Conservation (phyloP, 2,329 filamentous ascomycete genomes). For the Botrytis tulipae region DNA sequence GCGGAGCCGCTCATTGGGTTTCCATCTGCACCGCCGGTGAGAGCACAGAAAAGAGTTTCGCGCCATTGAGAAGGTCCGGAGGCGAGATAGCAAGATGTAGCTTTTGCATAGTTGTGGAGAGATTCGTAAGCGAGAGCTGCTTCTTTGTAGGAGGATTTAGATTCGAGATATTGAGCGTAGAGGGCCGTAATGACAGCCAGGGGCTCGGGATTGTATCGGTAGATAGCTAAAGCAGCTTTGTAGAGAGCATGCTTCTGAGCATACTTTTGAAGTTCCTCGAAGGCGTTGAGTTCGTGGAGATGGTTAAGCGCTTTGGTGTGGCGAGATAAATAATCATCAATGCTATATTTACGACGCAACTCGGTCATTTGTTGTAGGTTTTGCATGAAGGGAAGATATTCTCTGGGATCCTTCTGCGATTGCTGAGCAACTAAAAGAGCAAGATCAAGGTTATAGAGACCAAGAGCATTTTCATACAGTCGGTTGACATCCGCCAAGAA, state of each 20-base stretch:
- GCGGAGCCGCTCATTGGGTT: conserved; percentile 44
- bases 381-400: conserved; percentile 94
- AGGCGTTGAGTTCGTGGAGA: conserved; percentile 69
- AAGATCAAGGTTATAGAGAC: conserved; percentile 87
- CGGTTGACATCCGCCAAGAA: conserved; percentile 93
- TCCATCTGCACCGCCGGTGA: not conserved
- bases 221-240: conserved; percentile 71
- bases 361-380: conserved; percentile 73
- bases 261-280: conserved; percentile 77
- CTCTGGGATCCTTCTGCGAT: conserved; percentile 89
- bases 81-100: conserved; percentile 79
- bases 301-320: conserved; percentile 74
- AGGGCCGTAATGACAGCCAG: conserved; percentile 68
- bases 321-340: conserved; percentile 83
- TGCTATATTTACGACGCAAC: conserved; percentile 72
- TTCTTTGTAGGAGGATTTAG: conserved; percentile 74
- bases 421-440: conserved; percentile 90
- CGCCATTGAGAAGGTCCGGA: conserved; percentile 79
- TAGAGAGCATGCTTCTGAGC: conserved; percentile 78
- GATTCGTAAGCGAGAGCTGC: conserved; percentile 91
- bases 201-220: conserved; percentile 73
- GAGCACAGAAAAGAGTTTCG: conserved; percentile 80
- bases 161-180: conserved; percentile 76
- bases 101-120: conserved; percentile 68
- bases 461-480: conserved; percentile 85